Evolutionary conservation across 768 basidiomycete genomes (phyloP).

Genomic region (Suillus lakei): DNA sequence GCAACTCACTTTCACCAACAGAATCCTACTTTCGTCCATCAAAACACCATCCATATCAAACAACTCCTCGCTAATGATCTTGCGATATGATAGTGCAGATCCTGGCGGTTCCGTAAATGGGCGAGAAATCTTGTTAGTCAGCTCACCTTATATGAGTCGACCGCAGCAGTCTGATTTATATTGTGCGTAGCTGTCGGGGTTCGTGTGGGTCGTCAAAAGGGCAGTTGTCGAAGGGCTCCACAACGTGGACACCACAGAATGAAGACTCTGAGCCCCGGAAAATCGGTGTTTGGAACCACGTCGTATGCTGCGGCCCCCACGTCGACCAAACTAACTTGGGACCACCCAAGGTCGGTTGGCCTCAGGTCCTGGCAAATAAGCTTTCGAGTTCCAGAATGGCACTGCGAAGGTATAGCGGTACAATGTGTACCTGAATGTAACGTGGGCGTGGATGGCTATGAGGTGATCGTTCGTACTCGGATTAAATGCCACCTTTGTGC

Average conservation of each 20-base stretch:
- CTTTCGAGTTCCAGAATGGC: slow-evolving; percentile 38
- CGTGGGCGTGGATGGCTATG: slow-evolving; percentile 51
- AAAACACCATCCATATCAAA: neutral
- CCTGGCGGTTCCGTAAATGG: neutral
- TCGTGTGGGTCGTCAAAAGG: neutral
- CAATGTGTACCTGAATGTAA: too few species aligned
- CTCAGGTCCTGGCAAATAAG: neutral
- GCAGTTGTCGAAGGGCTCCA: slow-evolving; percentile 40
- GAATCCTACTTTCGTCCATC: slow-evolving; percentile 1
- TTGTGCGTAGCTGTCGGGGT: slow-evolving; percentile 26
- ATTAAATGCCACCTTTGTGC: too few species aligned
- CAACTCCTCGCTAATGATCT: neutral
- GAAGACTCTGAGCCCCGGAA: slow-evolving; percentile 46
- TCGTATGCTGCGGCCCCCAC: slow-evolving; percentile 45
- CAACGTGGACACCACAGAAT: slow-evolving; percentile 50
- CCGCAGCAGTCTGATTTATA: slow-evolving; percentile 22
- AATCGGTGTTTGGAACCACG: too few species aligned
- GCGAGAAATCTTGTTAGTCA: slow-evolving; percentile 24
- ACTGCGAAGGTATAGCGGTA: slow-evolving; percentile 53
- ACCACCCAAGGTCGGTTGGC: neutral
- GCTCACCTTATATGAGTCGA: slow-evolving; percentile 25
- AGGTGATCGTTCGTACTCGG: slow-evolving; percentile 53
- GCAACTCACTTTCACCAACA: neutral
- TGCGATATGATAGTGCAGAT: neutral
- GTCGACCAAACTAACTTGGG: neutral